Percentiles rank a stretch among this genome's conserved stretches.
Conservation (phyloP, 768 basidiomycete species). For the Sistotremastrum niveocremeum region DNA sequence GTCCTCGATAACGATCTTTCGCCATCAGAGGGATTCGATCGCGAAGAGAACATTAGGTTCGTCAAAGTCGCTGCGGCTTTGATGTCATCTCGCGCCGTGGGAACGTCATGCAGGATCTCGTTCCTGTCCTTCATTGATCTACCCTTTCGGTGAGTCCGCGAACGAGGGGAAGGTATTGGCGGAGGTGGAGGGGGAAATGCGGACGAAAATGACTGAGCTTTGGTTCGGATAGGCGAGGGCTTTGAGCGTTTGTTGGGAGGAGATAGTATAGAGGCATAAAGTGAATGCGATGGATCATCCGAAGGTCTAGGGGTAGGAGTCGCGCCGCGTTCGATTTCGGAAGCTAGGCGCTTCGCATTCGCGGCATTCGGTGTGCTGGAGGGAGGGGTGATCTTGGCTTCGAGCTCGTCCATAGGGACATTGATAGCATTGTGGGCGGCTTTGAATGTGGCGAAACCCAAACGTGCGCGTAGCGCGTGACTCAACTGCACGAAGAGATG, state of each 20-base stretch:
- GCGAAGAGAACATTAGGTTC: conserved; percentile 50
- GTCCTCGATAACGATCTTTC: conserved; percentile 48
- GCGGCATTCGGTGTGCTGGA: conserved; percentile 18
- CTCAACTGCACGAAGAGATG: conserved; percentile 42
- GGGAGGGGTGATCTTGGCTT: conserved; percentile 39
- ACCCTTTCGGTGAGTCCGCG: conserved; percentile 12
- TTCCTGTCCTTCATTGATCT: conserved; percentile 28
- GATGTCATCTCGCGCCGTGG: conserved; percentile 46
- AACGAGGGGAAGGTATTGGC: conserved; percentile 10
- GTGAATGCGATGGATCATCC: no score
- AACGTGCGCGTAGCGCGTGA: conserved; percentile 64
- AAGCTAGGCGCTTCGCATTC: no score
- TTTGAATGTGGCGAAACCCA: conserved; percentile 78
- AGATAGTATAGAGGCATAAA: conserved; percentile 33
- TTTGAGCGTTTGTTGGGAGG: conserved; percentile 24
- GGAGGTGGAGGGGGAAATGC: neutral
- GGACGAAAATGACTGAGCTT: conserved; percentile 1
- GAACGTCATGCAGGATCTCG: conserved; percentile 31
- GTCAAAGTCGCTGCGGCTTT: conserved; percentile 75
- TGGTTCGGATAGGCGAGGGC: conserved; percentile 29
- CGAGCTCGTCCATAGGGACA: conserved; percentile 55
- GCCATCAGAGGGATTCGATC: conserved; percentile 59
- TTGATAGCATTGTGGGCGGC: conserved; percentile 60
- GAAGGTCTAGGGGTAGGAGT: no score
- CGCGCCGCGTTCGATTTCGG: no score